These are phyloP conservation scores for Metarhizium robertsii DNA, from an alignment of 2,329 filamentous ascomycete genomes.

Conservation along the genomic window DNA sequence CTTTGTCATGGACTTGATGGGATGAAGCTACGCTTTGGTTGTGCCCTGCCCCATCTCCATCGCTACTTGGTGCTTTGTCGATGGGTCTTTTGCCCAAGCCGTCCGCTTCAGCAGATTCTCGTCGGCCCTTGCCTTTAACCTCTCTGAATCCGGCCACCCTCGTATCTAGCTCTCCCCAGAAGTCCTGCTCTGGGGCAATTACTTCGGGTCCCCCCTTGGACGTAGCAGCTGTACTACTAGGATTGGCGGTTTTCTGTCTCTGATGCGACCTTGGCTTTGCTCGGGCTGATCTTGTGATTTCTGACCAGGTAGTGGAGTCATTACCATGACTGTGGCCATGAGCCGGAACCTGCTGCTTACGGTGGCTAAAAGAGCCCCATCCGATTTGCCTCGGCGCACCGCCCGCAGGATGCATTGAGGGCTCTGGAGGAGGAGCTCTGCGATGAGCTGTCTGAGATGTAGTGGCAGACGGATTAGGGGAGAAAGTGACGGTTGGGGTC, in stretches of 20 bases:
- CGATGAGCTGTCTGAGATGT: neutral
- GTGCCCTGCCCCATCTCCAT: neutral
- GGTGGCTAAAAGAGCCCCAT: constrained; percentile 15
- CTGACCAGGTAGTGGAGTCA: constrained; percentile 9
- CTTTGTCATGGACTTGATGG: constrained; percentile 1
- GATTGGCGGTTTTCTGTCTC: neutral
- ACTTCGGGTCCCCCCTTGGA: neutral
- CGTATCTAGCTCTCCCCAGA: constrained; percentile 17
- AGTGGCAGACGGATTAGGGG: neutral
- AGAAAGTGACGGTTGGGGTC: neutral
- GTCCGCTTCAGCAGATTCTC: neutral
- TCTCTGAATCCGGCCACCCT: constrained; percentile 10
- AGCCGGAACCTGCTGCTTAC: constrained; percentile 8
- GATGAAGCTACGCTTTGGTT: neutral
- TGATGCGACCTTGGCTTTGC: neutral
- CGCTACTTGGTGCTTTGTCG: neutral
- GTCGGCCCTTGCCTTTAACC: constrained; percentile 2
- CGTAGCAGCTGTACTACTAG: neutral
- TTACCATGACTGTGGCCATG: constrained; percentile 8
- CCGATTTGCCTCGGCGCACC: constrained; percentile 7
- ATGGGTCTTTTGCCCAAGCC: neutral
- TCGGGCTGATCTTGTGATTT: constrained; percentile 8
- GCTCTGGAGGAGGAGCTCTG: neutral
- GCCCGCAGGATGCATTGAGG: constrained; percentile 1
- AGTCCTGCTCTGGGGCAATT: constrained; percentile 8